Evolutionary conservation across 306 rosid genomes (phyloP).

Genomic region (Casuarina equisetifolia): DNA sequence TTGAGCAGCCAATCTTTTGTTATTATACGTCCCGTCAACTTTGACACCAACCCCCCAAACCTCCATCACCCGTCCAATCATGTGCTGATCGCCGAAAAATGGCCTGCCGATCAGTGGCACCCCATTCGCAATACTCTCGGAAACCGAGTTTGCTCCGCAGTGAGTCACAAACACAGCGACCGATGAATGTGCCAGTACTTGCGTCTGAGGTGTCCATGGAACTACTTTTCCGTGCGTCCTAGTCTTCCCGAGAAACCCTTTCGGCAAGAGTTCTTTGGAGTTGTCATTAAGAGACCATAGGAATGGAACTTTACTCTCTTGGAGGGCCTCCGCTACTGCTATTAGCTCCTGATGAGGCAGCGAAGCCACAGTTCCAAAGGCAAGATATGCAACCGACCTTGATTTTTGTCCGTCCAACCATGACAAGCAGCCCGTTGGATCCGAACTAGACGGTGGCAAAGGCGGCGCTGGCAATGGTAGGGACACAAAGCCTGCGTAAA

Average conservation of each 20-base stretch:
- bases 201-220: constrained; percentile 52
- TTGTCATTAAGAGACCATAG: constrained; percentile 27
- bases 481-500: constrained; percentile 26
- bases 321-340: constrained; percentile 28
- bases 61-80: no score
- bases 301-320: constrained; percentile 13
- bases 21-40: no score
- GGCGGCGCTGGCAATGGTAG: constrained; percentile 10
- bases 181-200: no score
- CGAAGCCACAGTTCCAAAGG: constrained; percentile 20
- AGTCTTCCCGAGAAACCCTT: constrained; percentile 42
- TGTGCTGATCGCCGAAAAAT: no score
- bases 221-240: constrained; percentile 35
- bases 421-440: constrained; percentile 24
- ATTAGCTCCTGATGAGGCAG: constrained; percentile 12
- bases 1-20: no score
- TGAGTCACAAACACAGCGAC: no score
- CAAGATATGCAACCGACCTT: constrained; percentile 11
- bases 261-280: constrained; percentile 18
- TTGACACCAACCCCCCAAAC: no score
- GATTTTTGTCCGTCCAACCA: constrained; percentile 27
- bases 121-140: no score
- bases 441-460: neutral
- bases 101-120: no score
- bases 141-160: no score